Base-by-base conservation (phyloP, 768 basidiomycete species). In the Mycena vitilis region DNA sequence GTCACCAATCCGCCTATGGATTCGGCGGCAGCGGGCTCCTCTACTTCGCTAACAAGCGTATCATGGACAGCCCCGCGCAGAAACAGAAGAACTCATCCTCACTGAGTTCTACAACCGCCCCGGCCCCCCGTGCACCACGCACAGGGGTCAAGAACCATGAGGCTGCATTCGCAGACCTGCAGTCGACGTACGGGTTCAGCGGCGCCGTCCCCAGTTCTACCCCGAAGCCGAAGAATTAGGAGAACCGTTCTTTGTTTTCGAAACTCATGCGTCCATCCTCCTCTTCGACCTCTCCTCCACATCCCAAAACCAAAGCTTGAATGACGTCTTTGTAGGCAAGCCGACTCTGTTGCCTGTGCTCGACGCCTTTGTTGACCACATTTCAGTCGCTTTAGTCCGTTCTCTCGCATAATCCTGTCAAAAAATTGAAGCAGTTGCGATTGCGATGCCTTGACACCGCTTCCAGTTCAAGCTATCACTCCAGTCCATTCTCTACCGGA, bases 1-100 rank as follows among this genome's bases (percentile, higher is more conserved):
- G 10, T 22, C 69, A 66, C 48, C 65, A 71, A 36, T 66, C 69
- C 9, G 58, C 61, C 20, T 66, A 58, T 61, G 65, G 69, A 11
- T 66, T 66, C 34, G 15, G 5, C 44, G 65, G 57, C 13, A 6
- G 40, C 22, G 61, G 45, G 18, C 65, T 61, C 15, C 30, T 30
- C 30, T 30, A 30, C 30, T 30, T 30, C 30, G 30, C 30, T 30
- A 30, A 30, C 30, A 30, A 30, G 30, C 30, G 30, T 30, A 30
- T 5, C 30, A 30, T 3, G 30, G 30, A 30, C 3, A 54, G 34
- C 20, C 60, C 69, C 13, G 61, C 55, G n/a, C 44, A 36, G 9
- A 65, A 65, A 38, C 47, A 40, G n/a, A 47, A 51, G 2, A 20
- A 23, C 7, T 45, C 18, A 37, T 20, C 36, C n/a, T 3, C 22